Base-by-base conservation (phyloP, 768 basidiomycete genomes). In the Saitozyma sp. region DNA sequence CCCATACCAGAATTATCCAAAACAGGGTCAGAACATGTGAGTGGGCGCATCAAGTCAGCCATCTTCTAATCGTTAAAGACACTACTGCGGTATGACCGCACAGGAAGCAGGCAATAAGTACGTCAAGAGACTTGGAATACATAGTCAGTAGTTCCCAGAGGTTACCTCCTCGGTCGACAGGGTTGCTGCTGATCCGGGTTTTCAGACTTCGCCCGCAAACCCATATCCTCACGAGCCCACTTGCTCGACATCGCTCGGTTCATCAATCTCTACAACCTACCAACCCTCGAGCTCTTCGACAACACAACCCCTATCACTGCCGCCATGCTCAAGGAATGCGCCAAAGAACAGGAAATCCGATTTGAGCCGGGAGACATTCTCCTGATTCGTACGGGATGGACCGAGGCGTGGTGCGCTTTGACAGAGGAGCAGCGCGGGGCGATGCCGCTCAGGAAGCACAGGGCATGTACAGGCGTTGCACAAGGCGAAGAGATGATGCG, bases 101-200 rank as follows among this genome's bases (percentile, higher is more conserved):
- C 56, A 61, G 11, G 60, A 66, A 11, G 67, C 66, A 16, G 57
- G 39, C 19, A 37, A 67, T 51, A 14, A 8, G 0, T 20, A 16
- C 2, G 54, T 63, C 13, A 55, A 50, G 8, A 59, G 62, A 29
- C 59, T 65, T 50, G 69, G 69, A 10, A 62, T 59, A 20, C 69
- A 71, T 14, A 68, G 69, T 71, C 41, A 65, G 69, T 56, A 10
- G 4, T 48, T 37, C 38, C 50, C 56, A 13, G 16, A 16, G 17
- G n/a, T 16, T 1, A 20, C 43, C 20, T 14, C 17, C 7, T 43
- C 40, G 13, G 54, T 37, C 53, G 10, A 63, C 37, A 39, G 11
- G 9, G 9, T 8, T 19, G 7, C 39, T 7, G 16, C n/a, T 54
- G 17, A 5, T 8, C 3, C 56, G 51, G 38, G 9, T 19, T n/a